Conservation (phyloP, 192 early-diverging fungal genomes). For the Backusella tarrabulga region DNA sequence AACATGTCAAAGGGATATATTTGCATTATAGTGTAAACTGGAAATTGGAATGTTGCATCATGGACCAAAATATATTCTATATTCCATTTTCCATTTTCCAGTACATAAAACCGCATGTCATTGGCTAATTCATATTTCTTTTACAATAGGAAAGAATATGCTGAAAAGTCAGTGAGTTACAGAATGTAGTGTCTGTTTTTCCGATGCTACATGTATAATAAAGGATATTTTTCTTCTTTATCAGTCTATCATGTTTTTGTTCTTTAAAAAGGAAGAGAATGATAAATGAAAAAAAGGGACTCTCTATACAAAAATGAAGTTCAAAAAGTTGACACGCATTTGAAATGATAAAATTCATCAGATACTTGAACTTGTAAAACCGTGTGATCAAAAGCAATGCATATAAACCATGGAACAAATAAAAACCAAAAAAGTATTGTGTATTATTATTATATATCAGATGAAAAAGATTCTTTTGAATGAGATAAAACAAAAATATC, state of each 20-base stretch:
- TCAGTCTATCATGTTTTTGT: too few relatives aligned
- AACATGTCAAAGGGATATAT: not conserved
- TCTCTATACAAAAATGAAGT: not conserved
- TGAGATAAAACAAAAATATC: conserved; percentile 60
- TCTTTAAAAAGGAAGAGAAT: not conserved
- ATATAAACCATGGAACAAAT: not conserved
- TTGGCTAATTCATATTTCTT: too few relatives aligned
- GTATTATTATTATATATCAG: not conserved
- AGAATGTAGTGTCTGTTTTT: too few relatives aligned
- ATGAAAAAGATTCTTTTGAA: conserved; percentile 1
- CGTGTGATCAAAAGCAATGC: not conserved
- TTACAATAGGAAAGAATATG: too few relatives aligned
- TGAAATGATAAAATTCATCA: not conserved
- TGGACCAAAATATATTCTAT: too few relatives aligned
- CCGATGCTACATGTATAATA: too few relatives aligned
- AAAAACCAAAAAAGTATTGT: not conserved
- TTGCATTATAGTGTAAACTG: not conserved
- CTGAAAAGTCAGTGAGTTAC: too few relatives aligned
- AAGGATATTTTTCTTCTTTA: too few relatives aligned
- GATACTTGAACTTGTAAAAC: not conserved
- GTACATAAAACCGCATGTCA: too few relatives aligned
- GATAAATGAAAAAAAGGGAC: not conserved
- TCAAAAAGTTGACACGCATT: not conserved
- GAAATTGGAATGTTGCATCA: too few relatives aligned
- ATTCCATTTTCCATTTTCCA: too few relatives aligned